Base-by-base conservation (phyloP, 2,329 filamentous ascomycete genomes). In the Colletotrichum tabaci region DNA sequence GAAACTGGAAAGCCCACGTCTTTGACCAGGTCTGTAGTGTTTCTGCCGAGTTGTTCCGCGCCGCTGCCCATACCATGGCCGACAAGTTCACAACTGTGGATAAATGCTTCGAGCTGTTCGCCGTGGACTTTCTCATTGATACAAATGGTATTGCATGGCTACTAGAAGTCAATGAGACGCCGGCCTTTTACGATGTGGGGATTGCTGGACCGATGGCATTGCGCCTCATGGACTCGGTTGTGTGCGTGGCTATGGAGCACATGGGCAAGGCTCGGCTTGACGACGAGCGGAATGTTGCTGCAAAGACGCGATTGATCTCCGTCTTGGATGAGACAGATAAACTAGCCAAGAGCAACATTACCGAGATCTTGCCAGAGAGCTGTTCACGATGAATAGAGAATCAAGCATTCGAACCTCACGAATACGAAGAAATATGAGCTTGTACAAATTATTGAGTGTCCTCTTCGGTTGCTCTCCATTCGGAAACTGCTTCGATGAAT, bases 81-180 rank as follows among this genome's bases (percentile, higher is more conserved):
- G 81, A 82, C 68, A 82, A 81, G 69, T 83, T 83, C 67, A 82
- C 76, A 0, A 77, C 79, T 0, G 15, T 83, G 23, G 75, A 82
- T 16, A 80, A 79, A 50, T 83, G 80, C 66, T 83, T 82, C 50
- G 82, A 82, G 73, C 63, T 83, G 13, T 83, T 82, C 38, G 82
- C 77, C 0, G 71, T 81, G 0, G 82, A 83, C 55, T 83, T 81
- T 30, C 71, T 83, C 21, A 61, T 83, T 8, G 82, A 83, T 49
- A 72, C 74, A 0, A 66, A 67, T 0, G 82, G 80, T 0, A 76
- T 64, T 0, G 79, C 76, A 0, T 83, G 82, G 82, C 64, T 83
- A 0, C 66, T 83, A 0, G 82, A 83, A 68, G 80, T 80, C 0
- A 83, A 83, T 21, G 80, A 83, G 74, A 81, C 81, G 26, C 82